A percentile compares a stretch with the other conserved stretches of the same genome.
phyloP scores from a whole-genome alignment of 2,329 filamentous ascomycete species.

The Akanthomyces uredinophilus region DNA sequence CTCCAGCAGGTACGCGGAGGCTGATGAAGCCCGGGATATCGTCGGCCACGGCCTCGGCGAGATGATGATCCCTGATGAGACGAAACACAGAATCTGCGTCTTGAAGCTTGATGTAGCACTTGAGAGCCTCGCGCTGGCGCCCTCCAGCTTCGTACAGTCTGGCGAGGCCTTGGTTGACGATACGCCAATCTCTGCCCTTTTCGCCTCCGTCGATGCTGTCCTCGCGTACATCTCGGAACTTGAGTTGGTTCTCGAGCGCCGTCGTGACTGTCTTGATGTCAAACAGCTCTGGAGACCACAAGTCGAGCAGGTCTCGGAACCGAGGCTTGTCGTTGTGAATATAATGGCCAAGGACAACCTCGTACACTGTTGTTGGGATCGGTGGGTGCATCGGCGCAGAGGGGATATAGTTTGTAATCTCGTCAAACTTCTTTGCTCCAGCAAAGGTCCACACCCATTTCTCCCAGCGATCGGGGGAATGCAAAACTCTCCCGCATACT shows the following conservation, averaged over 20 bases:
- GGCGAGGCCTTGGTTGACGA: slow-evolving; percentile 81
- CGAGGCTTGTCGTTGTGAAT: slow-evolving; percentile 69
- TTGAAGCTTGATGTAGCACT: slow-evolving; percentile 83
- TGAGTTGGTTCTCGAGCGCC: slow-evolving; percentile 76
- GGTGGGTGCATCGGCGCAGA: slow-evolving; percentile 71
- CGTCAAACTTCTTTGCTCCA: slow-evolving; percentile 78
- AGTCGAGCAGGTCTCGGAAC: slow-evolving; percentile 73
- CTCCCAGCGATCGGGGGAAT: slow-evolving; percentile 79
- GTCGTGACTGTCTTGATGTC: slow-evolving; percentile 71
- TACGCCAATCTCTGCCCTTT: slow-evolving; percentile 75
- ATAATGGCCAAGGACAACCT: slow-evolving; percentile 85
- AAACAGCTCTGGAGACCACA: slow-evolving; percentile 81
- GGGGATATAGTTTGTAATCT: slow-evolving; percentile 82
- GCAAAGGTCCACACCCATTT: slow-evolving; percentile 94
- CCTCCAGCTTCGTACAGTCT: slow-evolving; percentile 79
- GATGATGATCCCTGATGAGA: slow-evolving; percentile 79
- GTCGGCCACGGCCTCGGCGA: slow-evolving; percentile 84
- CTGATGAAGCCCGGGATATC: slow-evolving; percentile 87
- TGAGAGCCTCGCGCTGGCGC: slow-evolving; percentile 75
- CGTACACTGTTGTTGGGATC: slow-evolving; percentile 77
- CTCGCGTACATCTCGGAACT: slow-evolving; percentile 67
- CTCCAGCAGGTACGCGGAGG: slow-evolving; percentile 72
- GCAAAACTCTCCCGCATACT: slow-evolving; percentile 77
- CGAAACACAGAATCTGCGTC: slow-evolving; percentile 86
- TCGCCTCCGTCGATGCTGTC: slow-evolving; percentile 71